Conservation (phyloP, 768 basidiomycete genomes). For the Serendipita sp. region DNA sequence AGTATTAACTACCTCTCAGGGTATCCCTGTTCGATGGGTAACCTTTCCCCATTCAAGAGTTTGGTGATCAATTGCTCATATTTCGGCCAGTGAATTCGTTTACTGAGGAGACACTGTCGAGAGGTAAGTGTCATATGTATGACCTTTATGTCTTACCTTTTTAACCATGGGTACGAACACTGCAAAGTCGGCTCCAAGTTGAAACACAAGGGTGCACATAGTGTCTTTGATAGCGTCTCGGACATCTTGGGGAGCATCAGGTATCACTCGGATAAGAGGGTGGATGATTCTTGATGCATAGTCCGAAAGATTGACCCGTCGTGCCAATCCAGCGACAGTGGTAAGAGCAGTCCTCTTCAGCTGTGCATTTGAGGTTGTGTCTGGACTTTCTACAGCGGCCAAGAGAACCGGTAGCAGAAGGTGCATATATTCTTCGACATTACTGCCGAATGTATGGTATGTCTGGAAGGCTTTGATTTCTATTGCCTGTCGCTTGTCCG, state of each 20-base stretch:
- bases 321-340: constrained; percentile 78
- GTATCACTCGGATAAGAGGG: constrained; percentile 77
- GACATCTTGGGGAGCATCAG: constrained; percentile 57
- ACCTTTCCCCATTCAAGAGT: constrained; percentile 76
- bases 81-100: constrained; percentile 59
- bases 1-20: constrained; percentile 24
- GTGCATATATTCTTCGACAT: constrained; percentile 95
- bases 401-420: constrained; percentile 92
- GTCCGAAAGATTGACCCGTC: constrained; percentile 92
- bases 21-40: constrained; percentile 66
- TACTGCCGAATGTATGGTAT: constrained; percentile 85
- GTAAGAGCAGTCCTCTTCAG: constrained; percentile 81
- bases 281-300: constrained; percentile 96
- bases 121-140: background rate
- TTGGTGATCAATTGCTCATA: constrained; percentile 84
- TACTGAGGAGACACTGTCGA: constrained; percentile 52
- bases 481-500: constrained; percentile 58
- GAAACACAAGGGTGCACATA: constrained; percentile 77
- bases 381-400: constrained; percentile 70
- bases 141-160: constrained; percentile 41
- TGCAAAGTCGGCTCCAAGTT: constrained; percentile 91
- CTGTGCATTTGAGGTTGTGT: constrained; percentile 37
- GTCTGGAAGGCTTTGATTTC: constrained; percentile 91
- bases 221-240: constrained; percentile 82
- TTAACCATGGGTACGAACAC: constrained; percentile 96